Conservation (phyloP, 2,329 filamentous ascomycete species). For the Colletotrichum gloeosporioides region DNA sequence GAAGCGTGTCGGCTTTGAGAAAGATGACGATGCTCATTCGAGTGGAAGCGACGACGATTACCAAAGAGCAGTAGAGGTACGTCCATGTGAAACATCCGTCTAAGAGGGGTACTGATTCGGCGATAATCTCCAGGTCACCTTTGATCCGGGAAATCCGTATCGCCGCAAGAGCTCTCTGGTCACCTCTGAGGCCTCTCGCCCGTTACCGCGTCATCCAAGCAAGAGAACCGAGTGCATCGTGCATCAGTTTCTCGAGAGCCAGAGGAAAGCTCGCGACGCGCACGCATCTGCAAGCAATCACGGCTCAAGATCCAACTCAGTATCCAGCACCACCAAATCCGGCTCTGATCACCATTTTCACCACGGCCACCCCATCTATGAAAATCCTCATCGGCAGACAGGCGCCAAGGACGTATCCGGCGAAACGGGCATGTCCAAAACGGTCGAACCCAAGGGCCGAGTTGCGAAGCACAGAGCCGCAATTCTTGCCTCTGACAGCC, state of each 20-base stretch:
- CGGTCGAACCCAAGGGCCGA: constrained; percentile 44
- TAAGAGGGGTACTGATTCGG: neutral
- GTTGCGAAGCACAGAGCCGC: constrained; percentile 69
- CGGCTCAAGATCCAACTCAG: constrained; percentile 23
- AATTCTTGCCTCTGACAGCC: constrained; percentile 56
- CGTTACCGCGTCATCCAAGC: constrained; percentile 36
- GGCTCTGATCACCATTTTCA: constrained; percentile 23
- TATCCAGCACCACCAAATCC: constrained; percentile 13
- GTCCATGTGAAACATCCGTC: constrained; percentile 2
- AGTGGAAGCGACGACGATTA: constrained; percentile 58
- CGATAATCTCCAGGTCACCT: constrained; percentile 56
- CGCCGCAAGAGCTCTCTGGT: constrained; percentile 72
- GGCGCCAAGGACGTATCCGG: constrained; percentile 26
- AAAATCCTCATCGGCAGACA: constrained; percentile 15
- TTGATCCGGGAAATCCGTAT: constrained; percentile 65
- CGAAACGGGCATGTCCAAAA: constrained; percentile 31
- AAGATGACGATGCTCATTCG: constrained; percentile 43
- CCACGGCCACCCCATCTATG: constrained; percentile 32
- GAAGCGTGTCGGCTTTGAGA: constrained; percentile 31
- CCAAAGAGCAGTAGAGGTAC: constrained; percentile 56
- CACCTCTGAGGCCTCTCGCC: constrained; percentile 47
- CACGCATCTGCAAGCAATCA: constrained; percentile 26
- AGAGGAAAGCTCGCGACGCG: constrained; percentile 43
- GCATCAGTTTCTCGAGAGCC: constrained; percentile 67
- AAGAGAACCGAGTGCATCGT: constrained; percentile 66